Evolutionary conservation across 2,329 filamentous ascomycete species (phyloP).

Genomic region (Reticulascus tulasneorum): DNA sequence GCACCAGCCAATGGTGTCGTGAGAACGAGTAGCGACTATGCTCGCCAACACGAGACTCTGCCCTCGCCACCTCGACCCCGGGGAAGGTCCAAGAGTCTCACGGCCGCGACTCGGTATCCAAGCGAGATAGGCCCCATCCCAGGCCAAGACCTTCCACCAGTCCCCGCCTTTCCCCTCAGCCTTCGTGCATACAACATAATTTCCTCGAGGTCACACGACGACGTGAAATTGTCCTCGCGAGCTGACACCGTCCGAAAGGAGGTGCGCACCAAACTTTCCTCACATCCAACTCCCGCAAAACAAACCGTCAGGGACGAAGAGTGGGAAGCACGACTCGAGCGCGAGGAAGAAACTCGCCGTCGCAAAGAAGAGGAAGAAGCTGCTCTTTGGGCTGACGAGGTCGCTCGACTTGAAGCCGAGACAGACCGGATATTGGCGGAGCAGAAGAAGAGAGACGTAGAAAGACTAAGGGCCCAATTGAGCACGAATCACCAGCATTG

Average conservation of each 20-base stretch:
- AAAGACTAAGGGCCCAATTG: slow-evolving; percentile 40
- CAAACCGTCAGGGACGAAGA: slow-evolving; percentile 1
- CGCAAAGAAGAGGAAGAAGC: slow-evolving; percentile 18
- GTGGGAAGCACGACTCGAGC: slow-evolving; percentile 3
- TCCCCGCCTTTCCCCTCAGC: slow-evolving; percentile 9
- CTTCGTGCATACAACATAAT: slow-evolving; percentile 13
- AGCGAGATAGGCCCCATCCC: neutral
- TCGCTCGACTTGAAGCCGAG: slow-evolving; percentile 41
- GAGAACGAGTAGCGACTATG: no score
- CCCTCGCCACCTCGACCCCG: no score
- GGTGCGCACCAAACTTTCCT: slow-evolving; percentile 12
- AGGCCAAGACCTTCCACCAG: slow-evolving; percentile 1
- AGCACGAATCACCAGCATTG: slow-evolving; percentile 29
- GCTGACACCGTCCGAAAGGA: slow-evolving; percentile 11
- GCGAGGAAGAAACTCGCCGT: slow-evolving; percentile 7
- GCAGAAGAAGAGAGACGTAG: slow-evolving; percentile 45
- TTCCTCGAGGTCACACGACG: slow-evolving; percentile 12
- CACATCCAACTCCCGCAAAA: slow-evolving; percentile 2
- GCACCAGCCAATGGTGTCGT: no score
- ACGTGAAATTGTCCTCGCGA: slow-evolving; percentile 13
- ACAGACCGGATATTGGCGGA: slow-evolving; percentile 45
- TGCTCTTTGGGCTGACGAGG: slow-evolving; percentile 31
- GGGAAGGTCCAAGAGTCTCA: neutral
- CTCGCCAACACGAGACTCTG: no score
- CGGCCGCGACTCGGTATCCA: neutral